Conservation (phyloP, 164 flowering plant genomes). For the Magnolia officinalis region DNA sequence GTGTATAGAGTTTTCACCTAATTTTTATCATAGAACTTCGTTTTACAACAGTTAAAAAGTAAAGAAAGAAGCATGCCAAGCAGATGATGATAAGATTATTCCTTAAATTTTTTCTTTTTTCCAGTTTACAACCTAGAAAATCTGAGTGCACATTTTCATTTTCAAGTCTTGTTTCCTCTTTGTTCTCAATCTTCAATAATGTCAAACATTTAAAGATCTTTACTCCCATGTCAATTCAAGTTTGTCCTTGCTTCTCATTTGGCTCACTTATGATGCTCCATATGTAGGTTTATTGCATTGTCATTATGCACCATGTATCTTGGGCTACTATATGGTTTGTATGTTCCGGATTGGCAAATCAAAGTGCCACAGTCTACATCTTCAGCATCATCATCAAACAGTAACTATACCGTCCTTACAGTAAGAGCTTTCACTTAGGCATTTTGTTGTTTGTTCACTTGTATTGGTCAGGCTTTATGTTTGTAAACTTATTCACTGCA, state of each 20-base stretch:
- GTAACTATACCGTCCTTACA: constrained; percentile 23
- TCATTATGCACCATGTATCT: constrained; percentile 36
- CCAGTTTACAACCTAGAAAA: no score
- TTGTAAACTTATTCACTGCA: constrained; percentile 1
- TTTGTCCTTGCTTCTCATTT: background rate
- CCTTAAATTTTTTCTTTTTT: no score
- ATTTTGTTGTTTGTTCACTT: background rate
- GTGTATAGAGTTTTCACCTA: no score
- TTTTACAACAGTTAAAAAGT: no score
- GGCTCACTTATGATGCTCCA: constrained; percentile 3
- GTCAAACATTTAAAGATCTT: background rate
- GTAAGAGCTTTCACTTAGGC: constrained; percentile 24
- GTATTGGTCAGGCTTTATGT: background rate
- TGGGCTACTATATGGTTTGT: constrained; percentile 47
- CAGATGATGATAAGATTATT: no score
- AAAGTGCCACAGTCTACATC: constrained; percentile 25
- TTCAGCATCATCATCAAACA: constrained; percentile 19
- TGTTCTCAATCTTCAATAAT: background rate
- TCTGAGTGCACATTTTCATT: no score
- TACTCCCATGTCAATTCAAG: background rate
- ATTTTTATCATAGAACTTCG: no score
- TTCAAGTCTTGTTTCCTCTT: background rate
- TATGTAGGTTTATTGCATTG: constrained; percentile 43
- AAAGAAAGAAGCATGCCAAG: no score
- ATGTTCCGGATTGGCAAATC: constrained; percentile 75